A percentile compares a stretch with the other conserved stretches of the same genome.
phyloP scores from a whole-genome alignment of 495 filamentous ascomycete species.

The Lepraria neglecta region DNA sequence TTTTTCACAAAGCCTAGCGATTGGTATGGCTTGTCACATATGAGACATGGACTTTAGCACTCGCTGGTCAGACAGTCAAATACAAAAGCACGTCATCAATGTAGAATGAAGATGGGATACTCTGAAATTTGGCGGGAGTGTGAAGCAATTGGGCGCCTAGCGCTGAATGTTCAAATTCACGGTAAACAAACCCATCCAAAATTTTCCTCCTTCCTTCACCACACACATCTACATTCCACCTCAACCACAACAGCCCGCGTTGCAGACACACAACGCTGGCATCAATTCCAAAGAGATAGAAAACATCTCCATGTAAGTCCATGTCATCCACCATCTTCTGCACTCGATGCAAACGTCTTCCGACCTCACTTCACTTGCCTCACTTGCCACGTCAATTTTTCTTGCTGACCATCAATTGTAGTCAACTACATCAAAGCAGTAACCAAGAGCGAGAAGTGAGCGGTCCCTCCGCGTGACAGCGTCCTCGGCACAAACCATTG shows the following conservation, averaged over 20 bases:
- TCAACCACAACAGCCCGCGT: neutral
- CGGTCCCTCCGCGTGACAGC: neutral
- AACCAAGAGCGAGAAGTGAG: neutral
- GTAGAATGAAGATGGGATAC: no score
- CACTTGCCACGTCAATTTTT: neutral
- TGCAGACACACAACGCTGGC: neutral
- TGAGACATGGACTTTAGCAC: no score
- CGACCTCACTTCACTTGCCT: conserved; percentile 1
- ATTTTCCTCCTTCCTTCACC: neutral
- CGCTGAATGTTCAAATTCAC: neutral
- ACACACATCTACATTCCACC: neutral
- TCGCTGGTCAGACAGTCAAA: no score
- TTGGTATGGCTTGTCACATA: no score
- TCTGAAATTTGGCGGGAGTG: no score
- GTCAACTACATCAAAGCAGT: neutral
- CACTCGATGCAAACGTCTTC: neutral
- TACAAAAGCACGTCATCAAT: no score
- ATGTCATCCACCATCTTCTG: neutral
- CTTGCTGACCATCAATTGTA: conserved; percentile 2
- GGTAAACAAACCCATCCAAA: conserved; percentile 10
- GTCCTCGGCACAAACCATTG: neutral
- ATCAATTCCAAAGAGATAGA: no score
- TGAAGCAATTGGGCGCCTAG: no score
- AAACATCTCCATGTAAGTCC: neutral
- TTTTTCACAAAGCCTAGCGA: no score